Percentiles rank a stretch among this genome's conserved stretches.
phyloP scores from a whole-genome alignment of 106 monocot genomes.

The Iris macrosiphon region DNA sequence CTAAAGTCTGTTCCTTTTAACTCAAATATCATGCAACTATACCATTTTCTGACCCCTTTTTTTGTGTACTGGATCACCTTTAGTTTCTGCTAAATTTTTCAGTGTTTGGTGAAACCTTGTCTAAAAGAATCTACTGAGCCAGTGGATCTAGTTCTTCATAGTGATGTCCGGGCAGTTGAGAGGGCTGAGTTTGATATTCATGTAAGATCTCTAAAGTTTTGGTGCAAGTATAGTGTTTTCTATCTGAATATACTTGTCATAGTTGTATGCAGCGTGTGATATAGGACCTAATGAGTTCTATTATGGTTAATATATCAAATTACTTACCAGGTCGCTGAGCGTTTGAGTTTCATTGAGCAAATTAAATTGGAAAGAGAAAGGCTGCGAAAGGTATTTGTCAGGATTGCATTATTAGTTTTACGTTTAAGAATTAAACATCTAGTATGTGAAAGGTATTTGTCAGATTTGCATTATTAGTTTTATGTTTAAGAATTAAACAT shows the following conservation, averaged over 20 bases:
- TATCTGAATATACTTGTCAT: not conserved
- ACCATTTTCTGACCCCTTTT: no score
- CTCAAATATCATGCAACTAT: no score
- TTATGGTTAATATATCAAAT: not conserved
- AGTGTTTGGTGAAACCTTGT: slow-evolving; percentile 57
- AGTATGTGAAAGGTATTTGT: not conserved
- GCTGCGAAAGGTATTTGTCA: slow-evolving; percentile 46
- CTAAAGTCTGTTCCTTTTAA: no score
- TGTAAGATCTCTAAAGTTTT: slow-evolving; percentile 27
- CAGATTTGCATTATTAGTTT: no score
- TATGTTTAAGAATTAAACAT: not conserved
- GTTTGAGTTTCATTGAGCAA: slow-evolving; percentile 37
- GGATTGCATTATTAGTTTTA: no score
- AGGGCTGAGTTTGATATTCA: slow-evolving; percentile 72
- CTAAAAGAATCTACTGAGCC: slow-evolving; percentile 68
- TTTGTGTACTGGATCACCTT: no score
- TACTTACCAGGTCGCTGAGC: slow-evolving; percentile 40
- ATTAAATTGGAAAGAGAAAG: slow-evolving; percentile 49
- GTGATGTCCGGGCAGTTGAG: slow-evolving; percentile 62
- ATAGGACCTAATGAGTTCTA: not conserved
- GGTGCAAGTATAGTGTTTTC: not conserved
- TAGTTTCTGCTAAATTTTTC: not conserved
- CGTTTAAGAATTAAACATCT: not conserved
- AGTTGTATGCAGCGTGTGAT: not conserved
- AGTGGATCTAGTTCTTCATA: slow-evolving; percentile 64